Conservation (phyloP, 495 filamentous ascomycete species). For the Penicillium angulare region DNA sequence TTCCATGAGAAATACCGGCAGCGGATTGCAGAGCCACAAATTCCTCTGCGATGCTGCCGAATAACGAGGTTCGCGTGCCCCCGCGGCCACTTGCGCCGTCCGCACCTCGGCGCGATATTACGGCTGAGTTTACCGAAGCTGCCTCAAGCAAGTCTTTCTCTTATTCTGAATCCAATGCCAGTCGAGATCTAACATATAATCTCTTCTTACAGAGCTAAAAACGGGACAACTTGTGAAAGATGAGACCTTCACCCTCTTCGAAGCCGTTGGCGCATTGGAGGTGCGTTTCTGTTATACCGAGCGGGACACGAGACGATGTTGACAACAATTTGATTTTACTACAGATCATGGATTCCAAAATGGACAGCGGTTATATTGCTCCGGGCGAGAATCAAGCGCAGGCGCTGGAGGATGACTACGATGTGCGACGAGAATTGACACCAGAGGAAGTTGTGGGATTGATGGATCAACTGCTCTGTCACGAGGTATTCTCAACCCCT, state of each 20-base stretch:
- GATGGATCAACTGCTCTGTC: slow-evolving; percentile 88
- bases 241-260: slow-evolving; percentile 88
- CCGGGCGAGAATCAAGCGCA: slow-evolving; percentile 62
- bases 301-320: slow-evolving; percentile 5
- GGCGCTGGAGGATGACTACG: slow-evolving; percentile 78
- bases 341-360: slow-evolving; percentile 97
- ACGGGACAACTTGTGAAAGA: slow-evolving; percentile 89
- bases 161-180: background rate
- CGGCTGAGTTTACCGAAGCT: slow-evolving; percentile 68
- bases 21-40: slow-evolving; percentile 28
- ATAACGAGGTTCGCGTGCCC: slow-evolving; percentile 35
- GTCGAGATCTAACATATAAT: slow-evolving; percentile 8
- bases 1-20: slow-evolving; percentile 25
- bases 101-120: slow-evolving; percentile 70
- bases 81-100: slow-evolving; percentile 41
- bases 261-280: slow-evolving; percentile 92
- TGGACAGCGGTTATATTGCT: slow-evolving; percentile 86
- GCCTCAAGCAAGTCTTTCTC: slow-evolving; percentile 66
- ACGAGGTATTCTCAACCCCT: slow-evolving; percentile 58
- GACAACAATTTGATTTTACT: slow-evolving; percentile 5
- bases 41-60: slow-evolving; percentile 36
- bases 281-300: slow-evolving; percentile 48
- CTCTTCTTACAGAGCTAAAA: slow-evolving; percentile 56
- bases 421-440: slow-evolving; percentile 64
- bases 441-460: slow-evolving; percentile 85